phyloP scores from a whole-genome alignment of 169 alveolate species.

The Cryptosporidium baileyi region DNA sequence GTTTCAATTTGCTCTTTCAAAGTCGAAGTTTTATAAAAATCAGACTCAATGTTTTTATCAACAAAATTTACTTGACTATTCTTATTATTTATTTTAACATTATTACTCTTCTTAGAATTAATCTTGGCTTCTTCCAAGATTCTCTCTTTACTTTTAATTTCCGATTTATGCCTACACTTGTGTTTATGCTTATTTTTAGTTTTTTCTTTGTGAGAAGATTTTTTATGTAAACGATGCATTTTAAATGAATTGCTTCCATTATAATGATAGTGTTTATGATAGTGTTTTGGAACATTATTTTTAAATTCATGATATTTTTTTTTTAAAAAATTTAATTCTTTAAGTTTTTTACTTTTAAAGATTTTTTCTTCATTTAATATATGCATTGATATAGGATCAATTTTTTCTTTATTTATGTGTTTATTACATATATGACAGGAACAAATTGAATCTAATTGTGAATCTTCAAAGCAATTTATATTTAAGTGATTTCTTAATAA shows the following conservation, averaged over 20 bases:
- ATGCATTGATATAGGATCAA: slow-evolving; percentile 63
- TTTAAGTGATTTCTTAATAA: neutral
- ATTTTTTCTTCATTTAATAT: slow-evolving; percentile 34
- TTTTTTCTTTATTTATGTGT: neutral
- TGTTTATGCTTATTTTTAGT: neutral
- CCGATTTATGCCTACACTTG: neutral
- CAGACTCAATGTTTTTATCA: neutral
- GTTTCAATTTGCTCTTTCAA: slow-evolving; percentile 25
- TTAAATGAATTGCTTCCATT: neutral
- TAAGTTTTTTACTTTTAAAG: neutral
- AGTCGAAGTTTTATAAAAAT: no score
- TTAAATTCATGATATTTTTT: neutral
- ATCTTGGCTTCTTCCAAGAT: neutral
- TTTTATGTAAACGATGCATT: neutral
- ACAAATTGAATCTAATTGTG: neutral
- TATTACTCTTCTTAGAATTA: neutral
- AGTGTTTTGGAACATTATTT: slow-evolving; percentile 31
- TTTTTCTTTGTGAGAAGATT: neutral
- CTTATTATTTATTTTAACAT: neutral
- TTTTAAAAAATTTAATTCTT: neutral
- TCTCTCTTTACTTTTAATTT: neutral
- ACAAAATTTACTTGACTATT: neutral
- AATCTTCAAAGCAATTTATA: neutral
- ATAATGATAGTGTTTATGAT: slow-evolving; percentile 34
- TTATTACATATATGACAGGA: slow-evolving; percentile 46